A percentile compares a stretch with the other conserved stretches of the same genome.
These are phyloP conservation scores for Umbelopsis sp. DNA, from an alignment of 192 early-diverging fungal species.

Conservation along the genomic window DNA sequence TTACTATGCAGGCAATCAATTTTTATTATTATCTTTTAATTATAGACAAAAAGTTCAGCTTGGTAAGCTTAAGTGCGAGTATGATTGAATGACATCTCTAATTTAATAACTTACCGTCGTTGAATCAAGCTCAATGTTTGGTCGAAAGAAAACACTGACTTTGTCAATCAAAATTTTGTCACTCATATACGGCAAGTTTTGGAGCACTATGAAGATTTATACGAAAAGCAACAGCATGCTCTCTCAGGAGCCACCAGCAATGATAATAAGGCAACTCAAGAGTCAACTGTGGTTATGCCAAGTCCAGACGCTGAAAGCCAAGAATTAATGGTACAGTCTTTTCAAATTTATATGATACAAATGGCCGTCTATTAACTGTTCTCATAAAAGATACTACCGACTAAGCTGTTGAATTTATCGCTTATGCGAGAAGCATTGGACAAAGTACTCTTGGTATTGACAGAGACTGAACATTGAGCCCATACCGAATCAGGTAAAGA, in stretches of 20 bases:
- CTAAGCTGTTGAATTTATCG: neutral
- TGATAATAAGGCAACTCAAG: no score
- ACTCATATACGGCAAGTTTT: neutral
- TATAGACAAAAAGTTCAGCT: neutral
- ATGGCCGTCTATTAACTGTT: neutral
- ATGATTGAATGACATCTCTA: neutral
- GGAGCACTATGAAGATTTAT: neutral
- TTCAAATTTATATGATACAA: neutral
- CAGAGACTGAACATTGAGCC: neutral
- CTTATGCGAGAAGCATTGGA: slow-evolving; percentile 4
- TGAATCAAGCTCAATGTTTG: neutral
- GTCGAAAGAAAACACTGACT: neutral
- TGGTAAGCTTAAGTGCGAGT: neutral
- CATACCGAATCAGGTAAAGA: no score
- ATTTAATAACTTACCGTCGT: neutral
- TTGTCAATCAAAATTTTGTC: neutral
- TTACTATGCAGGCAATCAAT: slow-evolving; percentile 1
- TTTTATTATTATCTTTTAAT: slow-evolving; percentile 9
- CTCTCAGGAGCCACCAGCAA: neutral
- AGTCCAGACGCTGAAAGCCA: no score
- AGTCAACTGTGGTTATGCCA: no score
- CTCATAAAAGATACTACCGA: neutral
- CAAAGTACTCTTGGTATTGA: neutral
- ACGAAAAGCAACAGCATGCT: neutral
- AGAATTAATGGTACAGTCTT: neutral